Percentiles rank a stretch among this genome's conserved stretches.
phyloP scores from a whole-genome alignment of 225 moss, liverwort and hornwort species.

The Antitrichia curtipendula region DNA sequence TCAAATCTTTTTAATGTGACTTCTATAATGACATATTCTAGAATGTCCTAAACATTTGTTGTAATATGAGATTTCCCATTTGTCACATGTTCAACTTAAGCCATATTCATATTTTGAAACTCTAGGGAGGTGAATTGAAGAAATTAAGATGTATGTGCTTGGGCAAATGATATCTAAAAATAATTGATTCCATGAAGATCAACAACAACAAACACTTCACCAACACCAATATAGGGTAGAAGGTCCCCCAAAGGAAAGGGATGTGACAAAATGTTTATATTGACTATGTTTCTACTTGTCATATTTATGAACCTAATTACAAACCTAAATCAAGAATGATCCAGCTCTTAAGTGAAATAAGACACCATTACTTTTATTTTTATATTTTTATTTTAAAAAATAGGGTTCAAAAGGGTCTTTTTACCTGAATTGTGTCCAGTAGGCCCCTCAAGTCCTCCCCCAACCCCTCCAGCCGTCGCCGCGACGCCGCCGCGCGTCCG shows the following conservation, averaged over 20 bases:
- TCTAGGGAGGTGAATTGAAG: neutral
- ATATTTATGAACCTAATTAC: neutral
- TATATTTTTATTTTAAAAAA: neutral
- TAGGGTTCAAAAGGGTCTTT: neutral
- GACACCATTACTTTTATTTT: neutral
- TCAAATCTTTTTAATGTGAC: neutral
- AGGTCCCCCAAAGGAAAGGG: neutral
- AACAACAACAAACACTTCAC: neutral
- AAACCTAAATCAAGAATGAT: neutral
- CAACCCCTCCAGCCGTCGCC: neutral
- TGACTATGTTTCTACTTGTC: neutral
- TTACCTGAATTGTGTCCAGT: slow-evolving; percentile 8
- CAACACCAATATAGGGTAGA: neutral
- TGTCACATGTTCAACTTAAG: neutral
- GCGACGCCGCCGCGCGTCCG: neutral
- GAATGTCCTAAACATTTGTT: neutral
- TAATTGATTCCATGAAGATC: neutral
- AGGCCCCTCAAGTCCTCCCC: neutral
- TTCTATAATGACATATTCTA: neutral
- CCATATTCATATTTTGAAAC: neutral
- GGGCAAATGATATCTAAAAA: neutral
- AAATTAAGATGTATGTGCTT: neutral
- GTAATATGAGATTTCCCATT: neutral
- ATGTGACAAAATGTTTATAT: neutral
- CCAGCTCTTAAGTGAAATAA: neutral